phyloP scores from a whole-genome alignment of 306 rosid species.

The Rosa multiflora region DNA sequence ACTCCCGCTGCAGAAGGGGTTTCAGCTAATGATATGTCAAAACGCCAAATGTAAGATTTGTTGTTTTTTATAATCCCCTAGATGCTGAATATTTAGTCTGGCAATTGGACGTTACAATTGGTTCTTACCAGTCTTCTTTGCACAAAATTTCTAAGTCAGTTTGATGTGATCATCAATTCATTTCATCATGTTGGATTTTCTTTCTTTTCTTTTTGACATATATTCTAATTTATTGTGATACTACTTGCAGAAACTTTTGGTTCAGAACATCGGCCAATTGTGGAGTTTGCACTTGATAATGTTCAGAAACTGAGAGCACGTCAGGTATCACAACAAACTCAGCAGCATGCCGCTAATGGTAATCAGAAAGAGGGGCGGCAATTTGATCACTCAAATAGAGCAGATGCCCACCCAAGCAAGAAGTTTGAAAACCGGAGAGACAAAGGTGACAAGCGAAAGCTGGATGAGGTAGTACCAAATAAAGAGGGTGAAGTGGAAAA shows the following conservation, averaged over 20 bases:
- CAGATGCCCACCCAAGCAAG: constrained; percentile 29
- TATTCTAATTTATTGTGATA: constrained; percentile 11
- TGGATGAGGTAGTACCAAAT: constrained; percentile 30
- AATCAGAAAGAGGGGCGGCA: constrained; percentile 15
- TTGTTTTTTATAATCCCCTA: not conserved
- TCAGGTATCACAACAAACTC: constrained; percentile 53
- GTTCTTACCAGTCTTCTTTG: not conserved
- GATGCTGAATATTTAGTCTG: not conserved
- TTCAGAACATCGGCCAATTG: constrained; percentile 84
- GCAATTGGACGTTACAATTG: not conserved
- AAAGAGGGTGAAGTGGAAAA: constrained; percentile 30
- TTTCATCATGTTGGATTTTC: not conserved
- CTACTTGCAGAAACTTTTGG: constrained; percentile 72
- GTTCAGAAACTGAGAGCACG: constrained; percentile 70
- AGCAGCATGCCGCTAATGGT: constrained; percentile 35
- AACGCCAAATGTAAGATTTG: constrained; percentile 74
- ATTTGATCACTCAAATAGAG: constrained; percentile 18
- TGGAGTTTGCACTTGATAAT: constrained; percentile 92
- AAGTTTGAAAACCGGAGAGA: constrained; percentile 51
- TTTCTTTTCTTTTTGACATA: not conserved
- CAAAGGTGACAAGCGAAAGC: constrained; percentile 32
- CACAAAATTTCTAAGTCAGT: not conserved
- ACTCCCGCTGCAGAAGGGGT: constrained; percentile 97
- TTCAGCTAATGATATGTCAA: constrained; percentile 73
- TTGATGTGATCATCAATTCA: not conserved